These are phyloP conservation scores for Diatrype stigma DNA, from an alignment of 2,329 filamentous ascomycete species.

Conservation along the genomic window DNA sequence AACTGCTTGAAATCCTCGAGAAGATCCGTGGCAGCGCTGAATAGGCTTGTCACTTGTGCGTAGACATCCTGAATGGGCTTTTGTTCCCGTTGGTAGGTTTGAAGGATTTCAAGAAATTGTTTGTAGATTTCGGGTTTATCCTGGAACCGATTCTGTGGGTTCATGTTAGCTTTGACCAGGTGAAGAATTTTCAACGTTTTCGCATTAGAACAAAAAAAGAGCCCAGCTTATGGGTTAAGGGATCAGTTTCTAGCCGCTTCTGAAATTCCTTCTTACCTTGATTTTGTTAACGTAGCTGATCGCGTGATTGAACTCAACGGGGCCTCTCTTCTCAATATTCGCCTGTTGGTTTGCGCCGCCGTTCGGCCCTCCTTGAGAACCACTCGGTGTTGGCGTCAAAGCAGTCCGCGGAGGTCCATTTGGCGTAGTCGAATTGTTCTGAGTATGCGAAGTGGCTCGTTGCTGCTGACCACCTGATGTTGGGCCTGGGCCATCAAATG, in stretches of 20 bases:
- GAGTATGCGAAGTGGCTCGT: constrained; percentile 28
- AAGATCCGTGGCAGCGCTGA: constrained; percentile 88
- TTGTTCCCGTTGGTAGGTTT: constrained; percentile 96
- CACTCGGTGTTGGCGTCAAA: constrained; percentile 56
- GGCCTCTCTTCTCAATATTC: constrained; percentile 78
- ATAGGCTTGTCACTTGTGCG: constrained; percentile 89
- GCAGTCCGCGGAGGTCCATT: constrained; percentile 49
- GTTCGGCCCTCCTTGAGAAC: constrained; percentile 56
- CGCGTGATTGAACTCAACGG: constrained; percentile 97
- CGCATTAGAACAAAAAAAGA: too few species aligned
- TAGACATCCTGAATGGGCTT: constrained; percentile 99
- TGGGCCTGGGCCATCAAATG: constrained; percentile 29
- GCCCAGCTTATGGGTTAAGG: too few species aligned
- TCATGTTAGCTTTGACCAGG: too few species aligned
- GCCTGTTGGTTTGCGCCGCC: constrained; percentile 56
- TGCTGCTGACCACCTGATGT: constrained; percentile 24
- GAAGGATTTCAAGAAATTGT: constrained; percentile 95
- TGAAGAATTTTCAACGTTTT: too few species aligned
- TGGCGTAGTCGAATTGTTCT: constrained; percentile 31
- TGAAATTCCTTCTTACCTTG: constrained; percentile 60
- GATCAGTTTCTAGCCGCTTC: too few species aligned
- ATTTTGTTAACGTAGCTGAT: constrained; percentile 99
- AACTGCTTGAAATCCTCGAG: constrained; percentile 99
- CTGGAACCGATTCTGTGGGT: constrained; percentile 82
- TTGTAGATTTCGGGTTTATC: constrained; percentile 98